Evolutionary conservation across 179 eudicot genomes (phyloP), one percentile per base, ranked within the genome.

Genomic region (Nepenthes alata): DNA sequence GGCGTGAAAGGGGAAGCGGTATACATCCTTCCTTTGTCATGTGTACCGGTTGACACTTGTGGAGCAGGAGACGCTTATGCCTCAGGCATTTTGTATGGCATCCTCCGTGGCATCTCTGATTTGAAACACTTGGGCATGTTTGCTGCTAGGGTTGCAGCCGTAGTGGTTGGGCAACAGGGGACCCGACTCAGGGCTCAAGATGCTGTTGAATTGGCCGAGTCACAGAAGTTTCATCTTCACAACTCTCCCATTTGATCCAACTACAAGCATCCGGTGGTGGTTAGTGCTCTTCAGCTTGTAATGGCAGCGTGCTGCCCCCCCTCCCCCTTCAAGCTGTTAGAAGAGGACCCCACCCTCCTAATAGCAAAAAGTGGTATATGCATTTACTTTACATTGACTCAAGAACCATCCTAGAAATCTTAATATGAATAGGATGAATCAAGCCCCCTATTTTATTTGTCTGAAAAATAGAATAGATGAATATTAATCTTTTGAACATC

Each of bases 1-100:
- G 98, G 96, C 15, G 84, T 89, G 36, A 85, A 80, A 70, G 98
- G 98, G 58, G 95, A 89, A 78, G 93, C 90, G 2, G 69, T 87
- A 6, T 93, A 81, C 61, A 83, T 93, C 60, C 96, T 96, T 61
- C 98, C 98, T 60, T 78, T 85, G 8, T 95, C 93, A 0, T 93
- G 98, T 57, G 76, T 70, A 14, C 93, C 98, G 1, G 77, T 93
- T 0, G 98, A 93, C 74, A 93, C 98, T 13, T 89, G 96, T 68
- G 98, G 98, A 14, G 98, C 98, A 0, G 98, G 98, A 35, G 98
- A 93, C 66, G 96, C 95, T 3, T 93, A 89, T 64, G 96, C 98
- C 3, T 86, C 96, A 0, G 98, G 98, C 2, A 72, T 89, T 51
- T 56, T 93, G 55, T 93, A 93, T 35, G 84, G 95, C 14, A 70